A percentile compares a stretch with the other conserved stretches of the same genome.
Conservation (phyloP, 2,329 filamentous ascomycete species). For the Dothideomycetes sp. region DNA sequence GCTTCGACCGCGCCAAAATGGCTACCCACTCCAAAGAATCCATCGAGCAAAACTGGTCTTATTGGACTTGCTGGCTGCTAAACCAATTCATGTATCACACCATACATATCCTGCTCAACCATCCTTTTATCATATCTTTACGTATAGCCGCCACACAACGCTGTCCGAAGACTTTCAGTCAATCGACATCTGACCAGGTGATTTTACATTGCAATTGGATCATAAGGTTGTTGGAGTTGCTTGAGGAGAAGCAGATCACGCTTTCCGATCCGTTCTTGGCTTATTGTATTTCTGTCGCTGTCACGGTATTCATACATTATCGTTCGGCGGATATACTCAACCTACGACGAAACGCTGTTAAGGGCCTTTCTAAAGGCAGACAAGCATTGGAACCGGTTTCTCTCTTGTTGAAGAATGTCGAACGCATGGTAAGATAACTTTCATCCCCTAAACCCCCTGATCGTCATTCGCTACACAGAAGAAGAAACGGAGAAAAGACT, state of each 20-base stretch:
- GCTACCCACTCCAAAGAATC: constrained; percentile 4
- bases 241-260: constrained; percentile 4
- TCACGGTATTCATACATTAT: constrained; percentile 8
- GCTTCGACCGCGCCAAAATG: constrained; percentile 7
- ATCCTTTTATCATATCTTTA: constrained; percentile 8
- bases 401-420: constrained; percentile 5
- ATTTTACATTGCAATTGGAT: constrained; percentile 11
- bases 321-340: constrained; percentile 4
- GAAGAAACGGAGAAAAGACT: background rate
- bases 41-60: constrained; percentile 9
- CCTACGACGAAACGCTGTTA: constrained; percentile 4
- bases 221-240: constrained; percentile 2
- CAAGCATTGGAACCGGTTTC: constrained; percentile 2
- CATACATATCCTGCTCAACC: constrained; percentile 8
- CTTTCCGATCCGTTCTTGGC: constrained; percentile 6
- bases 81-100: constrained; percentile 12
- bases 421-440: constrained; percentile 9
- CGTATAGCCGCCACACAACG: constrained; percentile 1
- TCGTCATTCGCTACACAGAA: background rate
- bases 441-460: no score
- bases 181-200: constrained; percentile 5
- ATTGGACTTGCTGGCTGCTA: constrained; percentile 7
- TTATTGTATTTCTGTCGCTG: constrained; percentile 8
- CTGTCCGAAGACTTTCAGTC: constrained; percentile 8
- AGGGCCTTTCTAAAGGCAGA: constrained; percentile 9